phyloP scores from a whole-genome alignment of 257 asterid genomes.

The Ophiorrhiza pumila region DNA sequence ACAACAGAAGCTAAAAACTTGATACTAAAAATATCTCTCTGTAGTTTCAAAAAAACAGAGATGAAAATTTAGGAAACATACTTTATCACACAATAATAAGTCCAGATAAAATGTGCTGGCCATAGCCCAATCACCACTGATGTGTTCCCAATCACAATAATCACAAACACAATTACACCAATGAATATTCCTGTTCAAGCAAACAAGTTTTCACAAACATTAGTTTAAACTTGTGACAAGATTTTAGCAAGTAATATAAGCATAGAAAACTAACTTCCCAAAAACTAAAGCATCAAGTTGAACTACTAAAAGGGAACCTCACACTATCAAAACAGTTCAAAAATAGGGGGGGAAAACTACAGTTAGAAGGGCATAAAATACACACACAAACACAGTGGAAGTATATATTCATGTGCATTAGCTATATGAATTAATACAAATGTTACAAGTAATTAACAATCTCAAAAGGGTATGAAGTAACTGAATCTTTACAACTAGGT shows the following conservation, averaged over 20 bases:
- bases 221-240: not conserved
- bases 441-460: no score
- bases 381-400: not conserved
- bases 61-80: constrained; percentile 18
- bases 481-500: no score
- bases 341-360: not conserved
- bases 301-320: not conserved
- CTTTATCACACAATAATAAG: constrained; percentile 72
- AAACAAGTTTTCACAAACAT: constrained; percentile 13
- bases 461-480: no score
- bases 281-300: not conserved
- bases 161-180: constrained; percentile 43
- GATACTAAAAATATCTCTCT: not conserved
- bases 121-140: constrained; percentile 80
- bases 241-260: not conserved
- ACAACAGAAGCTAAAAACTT: constrained; percentile 2
- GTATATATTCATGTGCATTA: not conserved
- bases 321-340: not conserved
- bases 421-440: not conserved
- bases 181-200: constrained; percentile 57
- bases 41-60: not conserved
- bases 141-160: constrained; percentile 59
- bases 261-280: not conserved
- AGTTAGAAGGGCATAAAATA: not conserved
- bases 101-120: constrained; percentile 88